phyloP scores from a whole-genome alignment of 768 basidiomycete genomes.

The Harrya chromipes region DNA sequence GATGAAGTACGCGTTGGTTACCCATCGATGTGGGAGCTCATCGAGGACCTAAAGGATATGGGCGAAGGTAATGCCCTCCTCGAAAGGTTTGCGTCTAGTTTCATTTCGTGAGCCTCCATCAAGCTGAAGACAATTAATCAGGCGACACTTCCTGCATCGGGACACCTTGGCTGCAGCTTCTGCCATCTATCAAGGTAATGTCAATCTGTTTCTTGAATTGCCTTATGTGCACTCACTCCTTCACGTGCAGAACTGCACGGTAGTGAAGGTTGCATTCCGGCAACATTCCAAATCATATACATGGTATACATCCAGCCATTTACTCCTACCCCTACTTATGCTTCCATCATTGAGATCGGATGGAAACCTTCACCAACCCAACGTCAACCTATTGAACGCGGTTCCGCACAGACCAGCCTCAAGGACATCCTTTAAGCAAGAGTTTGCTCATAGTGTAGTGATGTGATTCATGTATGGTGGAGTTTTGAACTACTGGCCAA shows the following conservation, averaged over 20 bases:
- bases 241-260: slow-evolving; percentile 70
- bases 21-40: slow-evolving; percentile 93
- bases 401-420: slow-evolving; percentile 57
- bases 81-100: slow-evolving; percentile 53
- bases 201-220: background rate
- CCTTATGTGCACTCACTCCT: background rate
- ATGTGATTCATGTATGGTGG: background rate
- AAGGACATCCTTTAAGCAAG: slow-evolving; percentile 51
- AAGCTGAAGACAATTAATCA: slow-evolving; percentile 24
- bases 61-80: slow-evolving; percentile 92
- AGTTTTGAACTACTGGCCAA: background rate
- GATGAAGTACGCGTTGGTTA: slow-evolving; percentile 91
- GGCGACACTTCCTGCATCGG: slow-evolving; percentile 66
- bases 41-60: slow-evolving; percentile 94
- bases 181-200: slow-evolving; percentile 85
- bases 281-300: slow-evolving; percentile 95
- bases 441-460: too few relatives aligned
- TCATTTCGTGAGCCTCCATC: background rate
- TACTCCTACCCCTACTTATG: background rate
- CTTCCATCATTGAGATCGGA: slow-evolving; percentile 55
- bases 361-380: slow-evolving; percentile 76
- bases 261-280: slow-evolving; percentile 76
- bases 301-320: slow-evolving; percentile 52
- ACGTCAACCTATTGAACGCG: slow-evolving; percentile 62
- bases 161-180: slow-evolving; percentile 91